Base-by-base conservation (phyloP, 768 basidiomycete genomes). In the Naganishia randhawae region DNA sequence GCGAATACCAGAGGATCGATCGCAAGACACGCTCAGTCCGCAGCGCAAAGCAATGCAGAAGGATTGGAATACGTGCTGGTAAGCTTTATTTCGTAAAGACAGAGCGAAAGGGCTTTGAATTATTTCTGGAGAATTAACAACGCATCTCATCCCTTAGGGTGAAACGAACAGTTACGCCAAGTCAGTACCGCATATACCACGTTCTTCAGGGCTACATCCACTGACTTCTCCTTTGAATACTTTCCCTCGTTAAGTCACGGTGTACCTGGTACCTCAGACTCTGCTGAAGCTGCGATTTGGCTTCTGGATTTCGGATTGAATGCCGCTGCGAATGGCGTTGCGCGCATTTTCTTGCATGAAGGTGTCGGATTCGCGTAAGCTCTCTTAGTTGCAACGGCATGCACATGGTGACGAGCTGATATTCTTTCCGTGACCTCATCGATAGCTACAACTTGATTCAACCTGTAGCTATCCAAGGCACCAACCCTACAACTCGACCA, bases 271-370 rank as follows among this genome's bases (percentile, higher is more conserved):
- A 50, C 53, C 29, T 63, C 55, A 29, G 71, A 73, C 53, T 48
- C 67, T 19, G 72, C 65, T 37, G 72, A 73, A 51, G 64, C 70
- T n/a, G 68, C 72, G n/a, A 69, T 73, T 37, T 73, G 72, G 72
- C 45, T 68, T 19, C 39, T 69, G n/a, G 72, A 73, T 37, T 63
- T 69, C 70, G 54, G 62, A 6, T 63, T 73, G 22, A 57, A 71
- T 14, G 63, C 67, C 7, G 72, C 72, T n/a, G 66, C 70, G 11
- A 31, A 66, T 17, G 72, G 72, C 39, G 57, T 73, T 42, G 41
- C 62, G 39, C 63, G 66, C 3, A 37, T 73, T 27, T 65, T 71
- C 61, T 71, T 73, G 65, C 72, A 73, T 39, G 19, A 73, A 35
- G 72, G 72, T 39, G 37, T 65, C 19, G 72, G 72, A 14, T 72